phyloP scores from a whole-genome alignment of 2,329 filamentous ascomycete genomes.

The Aspergillus sojae region DNA sequence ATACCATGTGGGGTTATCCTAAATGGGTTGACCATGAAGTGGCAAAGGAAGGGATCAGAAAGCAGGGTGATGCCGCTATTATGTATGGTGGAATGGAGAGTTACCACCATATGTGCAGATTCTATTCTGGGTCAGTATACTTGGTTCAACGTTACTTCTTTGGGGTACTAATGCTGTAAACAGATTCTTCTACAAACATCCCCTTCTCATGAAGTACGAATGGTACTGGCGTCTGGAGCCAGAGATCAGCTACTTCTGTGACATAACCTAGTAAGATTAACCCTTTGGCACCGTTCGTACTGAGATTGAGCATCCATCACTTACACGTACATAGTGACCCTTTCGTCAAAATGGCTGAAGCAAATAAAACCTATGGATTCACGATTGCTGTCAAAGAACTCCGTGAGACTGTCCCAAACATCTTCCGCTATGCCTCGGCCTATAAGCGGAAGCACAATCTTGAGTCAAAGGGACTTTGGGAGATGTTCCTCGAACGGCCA shows the following conservation, averaged over 20 bases:
- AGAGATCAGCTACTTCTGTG: slow-evolving; percentile 99
- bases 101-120: slow-evolving; percentile 98
- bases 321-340: slow-evolving; percentile 68
- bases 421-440: slow-evolving; percentile 97
- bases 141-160: not conserved
- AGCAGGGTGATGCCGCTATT: slow-evolving; percentile 94
- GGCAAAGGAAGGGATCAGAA: slow-evolving; percentile 91
- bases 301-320: slow-evolving; percentile 18
- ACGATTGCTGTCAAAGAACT: slow-evolving; percentile 98
- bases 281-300: not conserved
- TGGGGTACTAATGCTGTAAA: slow-evolving; percentile 21
- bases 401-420: slow-evolving; percentile 95
- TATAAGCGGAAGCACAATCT: slow-evolving; percentile 93
- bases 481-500: slow-evolving; percentile 90
- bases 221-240: slow-evolving; percentile 99
- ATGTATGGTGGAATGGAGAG: slow-evolving; percentile 99
- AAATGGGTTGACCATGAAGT: slow-evolving; percentile 95
- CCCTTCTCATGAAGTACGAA: slow-evolving; percentile 91
- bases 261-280: slow-evolving; percentile 86
- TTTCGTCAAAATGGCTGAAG: slow-evolving; percentile 89
- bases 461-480: slow-evolving; percentile 90
- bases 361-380: slow-evolving; percentile 98
- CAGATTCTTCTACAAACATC: slow-evolving; percentile 96
- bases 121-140: slow-evolving; percentile 86
- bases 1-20: slow-evolving; percentile 92